phyloP scores from a whole-genome alignment of 2,329 filamentous ascomycete species.

The Cladophialophora yegresii region DNA sequence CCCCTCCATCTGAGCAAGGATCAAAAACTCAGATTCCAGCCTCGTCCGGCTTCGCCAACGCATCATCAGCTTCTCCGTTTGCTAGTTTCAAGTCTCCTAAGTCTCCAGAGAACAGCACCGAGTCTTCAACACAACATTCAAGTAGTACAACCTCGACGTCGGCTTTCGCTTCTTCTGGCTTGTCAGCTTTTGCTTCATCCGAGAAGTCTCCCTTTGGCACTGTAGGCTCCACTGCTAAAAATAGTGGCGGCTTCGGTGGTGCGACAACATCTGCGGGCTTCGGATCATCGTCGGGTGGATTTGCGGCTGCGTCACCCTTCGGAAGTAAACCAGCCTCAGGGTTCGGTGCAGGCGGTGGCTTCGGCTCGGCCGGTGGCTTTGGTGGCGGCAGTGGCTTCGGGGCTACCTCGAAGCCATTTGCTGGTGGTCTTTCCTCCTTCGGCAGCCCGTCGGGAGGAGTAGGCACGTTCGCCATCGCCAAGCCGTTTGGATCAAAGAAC shows the following conservation, averaged over 20 bases:
- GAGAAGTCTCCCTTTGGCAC: conserved; percentile 65
- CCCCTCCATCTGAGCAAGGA: neutral
- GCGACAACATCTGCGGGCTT: conserved; percentile 38
- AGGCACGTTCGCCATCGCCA: conserved; percentile 45
- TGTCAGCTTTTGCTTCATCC: conserved; percentile 65
- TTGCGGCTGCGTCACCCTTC: conserved; percentile 39
- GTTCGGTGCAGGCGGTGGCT: conserved; percentile 42
- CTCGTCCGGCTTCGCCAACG: conserved; percentile 46
- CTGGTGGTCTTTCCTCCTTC: conserved; percentile 64
- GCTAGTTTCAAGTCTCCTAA: conserved; percentile 41
- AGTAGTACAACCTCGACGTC: conserved; percentile 55
- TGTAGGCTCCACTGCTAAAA: conserved; percentile 48
- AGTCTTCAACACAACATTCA: conserved; percentile 18
- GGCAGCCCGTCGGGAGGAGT: conserved; percentile 60
- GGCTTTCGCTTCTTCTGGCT: conserved; percentile 68
- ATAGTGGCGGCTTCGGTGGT: conserved; percentile 37
- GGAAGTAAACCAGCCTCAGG: conserved; percentile 41
- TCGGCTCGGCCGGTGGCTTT: conserved; percentile 43
- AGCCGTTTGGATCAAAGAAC: conserved; percentile 72
- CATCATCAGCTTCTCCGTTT: conserved; percentile 48
- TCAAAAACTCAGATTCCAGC: conserved; percentile 17
- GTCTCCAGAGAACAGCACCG: conserved; percentile 36
- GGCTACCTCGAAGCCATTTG: conserved; percentile 47
- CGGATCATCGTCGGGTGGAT: conserved; percentile 37
- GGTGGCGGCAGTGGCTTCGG: conserved; percentile 41